phyloP scores from a whole-genome alignment of 352 stramenopile genomes.

The Pythium brachiatum region DNA sequence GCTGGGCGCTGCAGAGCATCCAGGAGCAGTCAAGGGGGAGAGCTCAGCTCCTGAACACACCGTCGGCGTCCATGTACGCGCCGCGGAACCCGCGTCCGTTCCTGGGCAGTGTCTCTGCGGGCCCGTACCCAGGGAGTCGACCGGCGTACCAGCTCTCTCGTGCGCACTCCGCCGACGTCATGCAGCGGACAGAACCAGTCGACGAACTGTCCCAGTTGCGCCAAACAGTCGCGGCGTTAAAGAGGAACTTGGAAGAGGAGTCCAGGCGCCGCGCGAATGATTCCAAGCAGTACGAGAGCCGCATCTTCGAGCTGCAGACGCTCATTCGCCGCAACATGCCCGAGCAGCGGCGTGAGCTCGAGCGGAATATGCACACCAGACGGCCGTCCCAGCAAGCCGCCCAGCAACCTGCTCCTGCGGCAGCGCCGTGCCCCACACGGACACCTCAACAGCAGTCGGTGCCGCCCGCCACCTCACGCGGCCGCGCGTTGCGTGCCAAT shows the following conservation, averaged over 20 bases:
- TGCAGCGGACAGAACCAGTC: slow-evolving; percentile 8
- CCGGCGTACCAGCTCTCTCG: slow-evolving; percentile 15
- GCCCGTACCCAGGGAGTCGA: background rate
- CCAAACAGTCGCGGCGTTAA: slow-evolving; percentile 54
- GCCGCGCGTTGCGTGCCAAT: slow-evolving; percentile 11
- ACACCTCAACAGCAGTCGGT: slow-evolving; percentile 12
- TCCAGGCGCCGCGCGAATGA: slow-evolving; percentile 62
- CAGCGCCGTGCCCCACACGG: slow-evolving; percentile 4
- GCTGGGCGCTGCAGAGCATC: slow-evolving; percentile 19
- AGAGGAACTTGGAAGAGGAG: slow-evolving; percentile 59
- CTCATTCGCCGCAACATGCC: slow-evolving; percentile 53
- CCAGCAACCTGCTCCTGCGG: background rate
- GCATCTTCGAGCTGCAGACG: slow-evolving; percentile 72
- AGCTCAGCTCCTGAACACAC: background rate
- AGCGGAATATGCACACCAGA: slow-evolving; percentile 30
- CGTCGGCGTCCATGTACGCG: slow-evolving; percentile 1
- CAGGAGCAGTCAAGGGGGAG: slow-evolving; percentile 15
- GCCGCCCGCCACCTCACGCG: background rate
- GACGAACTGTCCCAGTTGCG: slow-evolving; percentile 30
- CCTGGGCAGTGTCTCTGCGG: background rate
- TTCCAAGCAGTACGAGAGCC: slow-evolving; percentile 73
- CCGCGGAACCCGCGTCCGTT: background rate
- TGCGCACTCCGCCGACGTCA: slow-evolving; percentile 17
- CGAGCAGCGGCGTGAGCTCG: slow-evolving; percentile 37
- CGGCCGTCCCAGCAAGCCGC: slow-evolving; percentile 17